These are phyloP conservation scores for Aspergillus olivimuriae DNA, from an alignment of 495 filamentous ascomycete species.

Conservation along the genomic window DNA sequence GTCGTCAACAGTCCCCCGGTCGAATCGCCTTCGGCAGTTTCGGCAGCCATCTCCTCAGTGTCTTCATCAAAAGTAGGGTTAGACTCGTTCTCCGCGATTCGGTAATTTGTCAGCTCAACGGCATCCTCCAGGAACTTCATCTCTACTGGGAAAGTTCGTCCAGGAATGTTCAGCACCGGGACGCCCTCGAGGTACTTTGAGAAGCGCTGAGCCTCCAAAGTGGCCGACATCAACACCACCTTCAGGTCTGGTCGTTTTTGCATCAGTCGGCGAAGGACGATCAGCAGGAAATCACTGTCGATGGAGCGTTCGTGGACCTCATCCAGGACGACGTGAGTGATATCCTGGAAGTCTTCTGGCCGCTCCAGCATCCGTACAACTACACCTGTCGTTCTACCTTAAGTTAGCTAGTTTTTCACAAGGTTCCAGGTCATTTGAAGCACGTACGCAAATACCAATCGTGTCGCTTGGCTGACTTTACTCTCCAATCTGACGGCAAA, in stretches of 20 bases:
- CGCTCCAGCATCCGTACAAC: slow-evolving; percentile 95
- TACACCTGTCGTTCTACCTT: slow-evolving; percentile 60
- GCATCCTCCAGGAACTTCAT: slow-evolving; percentile 89
- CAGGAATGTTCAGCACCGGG: slow-evolving; percentile 81
- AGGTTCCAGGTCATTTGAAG: not conserved
- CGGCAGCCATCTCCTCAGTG: slow-evolving; percentile 40
- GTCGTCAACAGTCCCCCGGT: slow-evolving; percentile 34
- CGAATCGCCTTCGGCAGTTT: slow-evolving; percentile 31
- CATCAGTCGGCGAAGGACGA: slow-evolving; percentile 79
- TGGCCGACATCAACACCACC: slow-evolving; percentile 94
- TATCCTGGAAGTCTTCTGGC: slow-evolving; percentile 73
- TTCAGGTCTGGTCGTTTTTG: slow-evolving; percentile 63
- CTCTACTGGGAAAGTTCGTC: slow-evolving; percentile 86
- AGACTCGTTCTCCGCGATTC: slow-evolving; percentile 46
- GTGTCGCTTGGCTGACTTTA: slow-evolving; percentile 70
- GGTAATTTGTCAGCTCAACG: slow-evolving; percentile 71
- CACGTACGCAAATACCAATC: slow-evolving; percentile 73
- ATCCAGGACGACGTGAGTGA: slow-evolving; percentile 89
- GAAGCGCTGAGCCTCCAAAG: slow-evolving; percentile 84
- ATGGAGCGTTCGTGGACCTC: slow-evolving; percentile 94
- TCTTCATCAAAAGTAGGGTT: slow-evolving; percentile 38
- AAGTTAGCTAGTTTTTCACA: slow-evolving; percentile 10
- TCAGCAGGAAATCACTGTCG: slow-evolving; percentile 90
- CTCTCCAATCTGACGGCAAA: slow-evolving; percentile 91
- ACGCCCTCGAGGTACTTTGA: slow-evolving; percentile 80